Evolutionary conservation across 1,139 yeast genomes (phyloP).

Genomic region (Magnusiomyces suaveolens): DNA sequence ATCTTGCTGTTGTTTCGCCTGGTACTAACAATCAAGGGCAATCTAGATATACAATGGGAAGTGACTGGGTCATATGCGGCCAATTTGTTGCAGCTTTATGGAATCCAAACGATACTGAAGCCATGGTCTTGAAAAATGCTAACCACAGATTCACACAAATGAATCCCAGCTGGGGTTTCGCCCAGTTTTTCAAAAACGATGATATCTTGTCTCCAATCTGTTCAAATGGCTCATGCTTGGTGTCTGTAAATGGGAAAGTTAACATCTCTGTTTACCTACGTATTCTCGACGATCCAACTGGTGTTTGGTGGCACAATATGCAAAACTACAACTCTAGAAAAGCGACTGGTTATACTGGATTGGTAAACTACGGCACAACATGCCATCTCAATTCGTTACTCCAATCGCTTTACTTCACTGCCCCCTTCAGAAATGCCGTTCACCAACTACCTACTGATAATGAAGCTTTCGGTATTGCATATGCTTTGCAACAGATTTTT

Average conservation of each 20-base stretch:
- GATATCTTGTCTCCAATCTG: too few relatives aligned
- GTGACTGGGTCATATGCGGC: too few relatives aligned
- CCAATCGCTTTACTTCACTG: slow-evolving; percentile 85
- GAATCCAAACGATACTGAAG: slow-evolving; percentile 62
- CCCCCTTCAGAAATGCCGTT: slow-evolving; percentile 70
- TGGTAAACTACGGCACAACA: slow-evolving; percentile 94
- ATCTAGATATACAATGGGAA: too few relatives aligned
- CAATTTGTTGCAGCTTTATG: slow-evolving; percentile 82
- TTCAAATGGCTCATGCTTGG: too few relatives aligned
- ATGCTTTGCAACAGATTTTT: slow-evolving; percentile 80
- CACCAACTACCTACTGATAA: slow-evolving; percentile 76
- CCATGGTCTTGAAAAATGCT: slow-evolving; percentile 54
- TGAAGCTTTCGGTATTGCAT: slow-evolving; percentile 53
- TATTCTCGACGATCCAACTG: slow-evolving; percentile 80
- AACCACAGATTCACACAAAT: slow-evolving; percentile 63
- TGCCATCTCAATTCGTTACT: slow-evolving; percentile 87
- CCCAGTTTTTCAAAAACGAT: slow-evolving; percentile 67
- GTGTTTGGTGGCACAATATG: slow-evolving; percentile 88
- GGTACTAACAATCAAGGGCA: too few relatives aligned
- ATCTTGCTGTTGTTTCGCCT: too few relatives aligned
- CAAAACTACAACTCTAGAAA: slow-evolving; percentile 77
- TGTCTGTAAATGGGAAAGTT: too few relatives aligned
- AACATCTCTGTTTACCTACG: slow-evolving; percentile 71
- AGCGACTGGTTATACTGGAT: slow-evolving; percentile 84
- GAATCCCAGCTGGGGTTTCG: slow-evolving; percentile 95